These are phyloP conservation scores for Rhizoclosmatium sp. DNA, from an alignment of 192 early-diverging fungal species.

Conservation along the genomic window DNA sequence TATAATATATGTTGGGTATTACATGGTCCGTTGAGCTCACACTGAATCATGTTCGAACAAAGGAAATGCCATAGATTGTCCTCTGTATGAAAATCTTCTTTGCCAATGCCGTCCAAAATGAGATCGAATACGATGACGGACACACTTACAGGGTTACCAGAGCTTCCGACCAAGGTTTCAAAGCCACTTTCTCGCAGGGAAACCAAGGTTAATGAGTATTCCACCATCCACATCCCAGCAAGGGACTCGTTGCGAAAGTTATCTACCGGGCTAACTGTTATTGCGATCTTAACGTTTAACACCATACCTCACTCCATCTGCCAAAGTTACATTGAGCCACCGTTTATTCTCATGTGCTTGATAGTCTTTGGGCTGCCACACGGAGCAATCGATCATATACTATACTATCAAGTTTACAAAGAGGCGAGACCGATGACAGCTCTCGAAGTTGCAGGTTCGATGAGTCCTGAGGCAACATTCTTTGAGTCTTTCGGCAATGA, in stretches of 20 bases:
- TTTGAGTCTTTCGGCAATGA: neutral
- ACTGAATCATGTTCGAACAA: no score
- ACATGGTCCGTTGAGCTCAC: no score
- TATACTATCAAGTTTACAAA: conserved; percentile 28
- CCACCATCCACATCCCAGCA: no score
- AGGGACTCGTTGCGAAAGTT: neutral
- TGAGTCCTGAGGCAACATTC: neutral
- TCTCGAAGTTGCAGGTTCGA: neutral
- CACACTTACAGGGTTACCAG: no score
- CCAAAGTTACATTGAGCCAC: neutral
- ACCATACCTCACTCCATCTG: neutral
- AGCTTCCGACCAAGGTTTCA: no score
- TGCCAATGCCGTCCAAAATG: no score
- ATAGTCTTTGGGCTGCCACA: conserved; percentile 40
- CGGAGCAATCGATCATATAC: conserved; percentile 39
- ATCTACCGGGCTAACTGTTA: neutral
- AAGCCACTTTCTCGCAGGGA: neutral
- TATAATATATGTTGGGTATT: no score
- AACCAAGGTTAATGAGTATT: neutral
- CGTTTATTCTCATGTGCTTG: conserved; percentile 18
- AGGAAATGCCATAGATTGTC: no score
- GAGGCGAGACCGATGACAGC: neutral
- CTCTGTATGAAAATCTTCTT: no score
- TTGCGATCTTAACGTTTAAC: neutral
- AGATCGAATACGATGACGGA: no score